Evolutionary conservation across 176 grass and related monocot genomes (phyloP), one percentile per base, ranked within the genome.

Genomic region (Triticum monococcum): DNA sequence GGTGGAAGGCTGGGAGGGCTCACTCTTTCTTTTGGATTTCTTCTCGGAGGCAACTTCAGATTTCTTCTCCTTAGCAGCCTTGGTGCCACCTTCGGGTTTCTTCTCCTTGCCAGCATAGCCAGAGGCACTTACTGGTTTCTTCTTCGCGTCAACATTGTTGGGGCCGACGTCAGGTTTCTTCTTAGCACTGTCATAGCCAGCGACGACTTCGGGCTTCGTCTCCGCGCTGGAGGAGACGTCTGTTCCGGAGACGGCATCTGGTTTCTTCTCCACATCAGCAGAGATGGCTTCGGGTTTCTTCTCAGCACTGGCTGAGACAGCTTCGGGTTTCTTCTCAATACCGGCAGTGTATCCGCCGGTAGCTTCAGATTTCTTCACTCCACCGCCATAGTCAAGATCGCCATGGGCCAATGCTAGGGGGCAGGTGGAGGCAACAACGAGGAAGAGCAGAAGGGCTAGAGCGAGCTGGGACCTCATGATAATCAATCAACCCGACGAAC

Each of bases 401-500:
- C 54, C 54, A 22, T 57, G 18, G 54, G 17, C 54, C 54, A 0
- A 20, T 7, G 20, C 86, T 0, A 68, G 25, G 2, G 23, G 18
- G 4, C 54, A 12, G 0, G 36, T 22, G 10, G 65, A 24, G 18
- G 72, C 6, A 37, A 67, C 22, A 36, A 22, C 12, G 13, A 91
- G n/a, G 60, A 88, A 33, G 7, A 87, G 41, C 18, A 89, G 25
- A 18, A 88, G 23, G 8, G n/a, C 13, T 38, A 89, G 25, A 45
- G 79, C 43, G 4, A 90, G 64, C 30, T 59, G 54, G 1, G 77
- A 3, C 76, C 45, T 82, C 87, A 89, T 89, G 2, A 22, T 56
- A 8, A 20, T 56, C 64, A 45, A 60, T 22, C 24, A 62, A 17
- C 5, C 5, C n/a, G 18, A 2, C 1, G 9, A 7, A 57, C 17